Evolutionary conservation across 148 eudicot species (phyloP).

Genomic region (Vaccinium vitisidaea): DNA sequence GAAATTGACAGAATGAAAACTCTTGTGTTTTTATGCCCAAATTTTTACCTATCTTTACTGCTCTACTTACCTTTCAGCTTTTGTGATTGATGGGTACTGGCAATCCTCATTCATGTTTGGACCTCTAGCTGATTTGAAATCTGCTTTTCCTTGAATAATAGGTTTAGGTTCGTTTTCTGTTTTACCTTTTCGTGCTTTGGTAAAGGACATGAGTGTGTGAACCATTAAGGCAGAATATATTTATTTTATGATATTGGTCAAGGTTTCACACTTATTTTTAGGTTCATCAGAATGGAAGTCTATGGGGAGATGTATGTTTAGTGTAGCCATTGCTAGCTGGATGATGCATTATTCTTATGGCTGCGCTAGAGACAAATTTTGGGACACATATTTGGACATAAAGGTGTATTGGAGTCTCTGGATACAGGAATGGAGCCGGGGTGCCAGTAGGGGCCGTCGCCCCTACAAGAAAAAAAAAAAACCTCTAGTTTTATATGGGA

Average conservation of each 20-base stretch:
- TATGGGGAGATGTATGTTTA: background rate
- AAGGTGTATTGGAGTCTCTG: too few relatives aligned
- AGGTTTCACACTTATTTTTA: background rate
- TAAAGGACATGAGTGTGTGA: constrained; percentile 22
- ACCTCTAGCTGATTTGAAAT: constrained; percentile 42
- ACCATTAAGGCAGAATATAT: constrained; percentile 7
- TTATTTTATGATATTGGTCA: background rate
- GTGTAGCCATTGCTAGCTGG: background rate
- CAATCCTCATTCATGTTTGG: constrained; percentile 37
- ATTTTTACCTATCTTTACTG: constrained; percentile 12
- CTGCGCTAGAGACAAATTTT: too few relatives aligned
- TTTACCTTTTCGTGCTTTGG: constrained; percentile 35
- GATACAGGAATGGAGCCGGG: too few relatives aligned
- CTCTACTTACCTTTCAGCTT: constrained; percentile 23
- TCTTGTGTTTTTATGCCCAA: background rate
- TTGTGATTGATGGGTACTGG: constrained; percentile 25
- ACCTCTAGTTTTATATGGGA: too few relatives aligned
- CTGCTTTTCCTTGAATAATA: constrained; percentile 38
- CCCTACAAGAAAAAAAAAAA: too few relatives aligned
- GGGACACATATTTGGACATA: too few relatives aligned
- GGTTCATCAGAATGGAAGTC: background rate
- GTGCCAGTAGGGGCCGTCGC: too few relatives aligned
- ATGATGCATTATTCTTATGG: background rate
- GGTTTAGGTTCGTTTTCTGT: constrained; percentile 16
- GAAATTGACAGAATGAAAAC: constrained; percentile 13